These are phyloP conservation scores for Candida alai DNA, from an alignment of 805 yeast species.

Conservation along the genomic window DNA sequence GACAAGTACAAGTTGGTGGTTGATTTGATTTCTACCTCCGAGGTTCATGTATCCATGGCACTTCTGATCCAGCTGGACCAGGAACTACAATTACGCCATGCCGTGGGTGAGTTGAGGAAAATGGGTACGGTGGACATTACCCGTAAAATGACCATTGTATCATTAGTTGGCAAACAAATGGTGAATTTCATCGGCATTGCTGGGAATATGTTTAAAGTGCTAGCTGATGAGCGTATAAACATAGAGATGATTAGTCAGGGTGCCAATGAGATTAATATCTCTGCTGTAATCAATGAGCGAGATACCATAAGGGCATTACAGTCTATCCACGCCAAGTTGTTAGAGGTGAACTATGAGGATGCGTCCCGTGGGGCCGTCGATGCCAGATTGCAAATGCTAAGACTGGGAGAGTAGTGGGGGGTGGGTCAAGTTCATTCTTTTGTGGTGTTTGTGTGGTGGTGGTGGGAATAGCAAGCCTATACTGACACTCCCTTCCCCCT, in stretches of 20 bases:
- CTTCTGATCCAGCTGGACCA: conserved; percentile 71
- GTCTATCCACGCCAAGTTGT: conserved; percentile 74
- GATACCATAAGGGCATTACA: conserved; percentile 84
- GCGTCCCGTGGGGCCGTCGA: conserved; percentile 26
- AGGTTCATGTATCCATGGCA: conserved; percentile 98
- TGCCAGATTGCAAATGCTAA: conserved; percentile 28
- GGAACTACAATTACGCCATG: conserved; percentile 59
- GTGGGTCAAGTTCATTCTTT: no score
- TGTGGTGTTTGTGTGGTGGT: no score
- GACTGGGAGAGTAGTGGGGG: conserved; percentile 7
- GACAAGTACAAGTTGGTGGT: conserved; percentile 85
- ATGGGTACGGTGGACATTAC: conserved; percentile 90
- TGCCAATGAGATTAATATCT: conserved; percentile 94
- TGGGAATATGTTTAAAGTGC: conserved; percentile 90
- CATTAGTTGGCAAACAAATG: conserved; percentile 96
- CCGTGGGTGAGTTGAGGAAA: conserved; percentile 71
- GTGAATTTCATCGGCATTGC: conserved; percentile 95
- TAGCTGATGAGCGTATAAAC: conserved; percentile 88
- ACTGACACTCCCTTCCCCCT: no score
- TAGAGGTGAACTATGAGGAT: conserved; percentile 42
- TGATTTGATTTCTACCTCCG: conserved; percentile 94
- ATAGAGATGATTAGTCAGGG: conserved; percentile 99
- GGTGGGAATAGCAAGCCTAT: no score
- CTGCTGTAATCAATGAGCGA: conserved; percentile 84
- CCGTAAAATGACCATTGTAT: conserved; percentile 82